phyloP scores from a whole-genome alignment of 192 early-diverging fungal species.

The Globomyces pollinis-pini region DNA sequence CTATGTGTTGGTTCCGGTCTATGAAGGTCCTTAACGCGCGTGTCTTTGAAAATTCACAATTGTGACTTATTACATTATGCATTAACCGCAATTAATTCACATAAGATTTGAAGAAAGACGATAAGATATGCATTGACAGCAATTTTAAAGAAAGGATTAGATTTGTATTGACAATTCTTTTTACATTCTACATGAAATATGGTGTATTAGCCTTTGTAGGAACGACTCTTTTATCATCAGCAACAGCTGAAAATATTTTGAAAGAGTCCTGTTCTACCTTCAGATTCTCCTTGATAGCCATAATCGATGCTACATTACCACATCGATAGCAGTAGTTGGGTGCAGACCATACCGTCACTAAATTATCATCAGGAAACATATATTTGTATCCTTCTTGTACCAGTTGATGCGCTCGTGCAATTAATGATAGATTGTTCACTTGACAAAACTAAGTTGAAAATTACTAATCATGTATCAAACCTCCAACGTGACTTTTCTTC shows the following conservation, averaged over 20 bases:
- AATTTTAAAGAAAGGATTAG: too few species aligned
- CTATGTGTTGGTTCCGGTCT: too few species aligned
- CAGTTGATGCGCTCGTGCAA: constrained; percentile 94
- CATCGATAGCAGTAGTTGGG: constrained; percentile 61
- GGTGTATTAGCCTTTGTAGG: constrained; percentile 39
- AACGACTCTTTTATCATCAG: constrained; percentile 72
- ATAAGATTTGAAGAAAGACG: too few species aligned
- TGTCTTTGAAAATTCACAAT: too few species aligned
- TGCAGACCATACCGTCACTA: constrained; percentile 94
- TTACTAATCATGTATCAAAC: too few species aligned
- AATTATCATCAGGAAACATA: constrained; percentile 84
- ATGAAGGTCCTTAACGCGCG: too few species aligned
- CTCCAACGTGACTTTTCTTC: constrained; percentile 87
- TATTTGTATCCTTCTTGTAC: constrained; percentile 98
- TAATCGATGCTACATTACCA: constrained; percentile 57
- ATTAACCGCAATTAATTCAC: too few species aligned
- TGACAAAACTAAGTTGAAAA: constrained; percentile 67
- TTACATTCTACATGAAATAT: constrained; percentile 53
- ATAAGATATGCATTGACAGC: too few species aligned
- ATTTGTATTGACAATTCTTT: too few species aligned
- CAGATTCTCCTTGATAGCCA: constrained; percentile 53
- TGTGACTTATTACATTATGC: too few species aligned
- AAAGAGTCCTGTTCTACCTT: constrained; percentile 78
- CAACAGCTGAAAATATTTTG: constrained; percentile 95
- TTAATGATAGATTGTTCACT: constrained; percentile 79